Evolutionary conservation across 225 moss, liverwort and hornwort species (phyloP).

Genomic region (Thuidium tamariscinum): DNA sequence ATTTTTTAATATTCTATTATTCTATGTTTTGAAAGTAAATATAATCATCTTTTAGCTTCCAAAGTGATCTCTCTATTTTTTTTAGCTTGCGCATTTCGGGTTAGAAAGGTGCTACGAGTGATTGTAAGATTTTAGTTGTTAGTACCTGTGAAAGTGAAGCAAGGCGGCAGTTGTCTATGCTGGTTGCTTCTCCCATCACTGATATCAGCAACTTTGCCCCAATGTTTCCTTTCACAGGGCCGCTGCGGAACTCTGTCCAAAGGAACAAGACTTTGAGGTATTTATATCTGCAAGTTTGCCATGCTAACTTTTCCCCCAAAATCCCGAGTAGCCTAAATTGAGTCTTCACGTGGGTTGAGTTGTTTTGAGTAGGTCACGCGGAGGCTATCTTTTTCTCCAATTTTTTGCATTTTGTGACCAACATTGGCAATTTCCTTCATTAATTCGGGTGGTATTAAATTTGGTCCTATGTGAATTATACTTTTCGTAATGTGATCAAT

Average conservation of each 20-base stretch:
- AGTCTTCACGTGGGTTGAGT: background rate
- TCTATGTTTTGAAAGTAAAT: background rate
- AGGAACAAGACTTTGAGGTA: background rate
- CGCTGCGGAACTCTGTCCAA: background rate
- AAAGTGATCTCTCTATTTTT: background rate
- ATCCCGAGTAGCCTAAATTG: background rate
- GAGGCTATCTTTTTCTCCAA: background rate
- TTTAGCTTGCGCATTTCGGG: background rate
- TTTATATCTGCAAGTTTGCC: background rate
- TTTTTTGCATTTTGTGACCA: background rate
- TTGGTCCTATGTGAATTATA: background rate
- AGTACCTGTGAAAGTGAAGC: conserved; percentile 20
- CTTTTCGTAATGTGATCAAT: background rate
- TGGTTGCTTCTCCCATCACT: conserved; percentile 14
- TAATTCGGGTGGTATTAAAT: too few species aligned
- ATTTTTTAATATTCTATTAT: background rate
- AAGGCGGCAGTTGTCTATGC: conserved; percentile 3
- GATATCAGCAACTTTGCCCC: conserved; percentile 14
- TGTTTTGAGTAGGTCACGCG: background rate
- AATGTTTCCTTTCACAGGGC: conserved; percentile 21
- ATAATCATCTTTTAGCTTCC: background rate
- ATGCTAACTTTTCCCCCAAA: background rate
- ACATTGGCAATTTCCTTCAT: background rate
- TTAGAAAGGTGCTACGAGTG: background rate
- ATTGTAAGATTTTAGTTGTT: too few species aligned